Conservation (phyloP, 2,329 filamentous ascomycete genomes). For the Cladosporium sp. region DNA sequence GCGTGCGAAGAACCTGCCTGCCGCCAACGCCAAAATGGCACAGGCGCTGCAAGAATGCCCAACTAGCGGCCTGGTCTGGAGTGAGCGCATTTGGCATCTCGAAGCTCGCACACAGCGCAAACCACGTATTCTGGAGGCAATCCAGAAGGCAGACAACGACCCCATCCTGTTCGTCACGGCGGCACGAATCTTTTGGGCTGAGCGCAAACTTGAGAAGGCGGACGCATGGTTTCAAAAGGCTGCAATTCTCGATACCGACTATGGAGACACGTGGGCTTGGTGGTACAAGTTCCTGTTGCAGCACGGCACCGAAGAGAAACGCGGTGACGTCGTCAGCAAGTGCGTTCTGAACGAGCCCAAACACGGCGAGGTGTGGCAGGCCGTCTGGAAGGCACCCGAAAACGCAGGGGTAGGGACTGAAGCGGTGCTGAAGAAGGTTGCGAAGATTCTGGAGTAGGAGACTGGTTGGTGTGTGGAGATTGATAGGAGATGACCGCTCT, state of each 20-base stretch:
- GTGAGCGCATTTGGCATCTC: constrained; percentile 90
- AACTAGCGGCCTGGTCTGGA: constrained; percentile 80
- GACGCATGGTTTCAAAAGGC: constrained; percentile 98
- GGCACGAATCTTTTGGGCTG: constrained; percentile 91
- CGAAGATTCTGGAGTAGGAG: constrained; percentile 46
- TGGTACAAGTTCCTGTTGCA: constrained; percentile 90
- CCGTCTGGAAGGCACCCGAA: constrained; percentile 74
- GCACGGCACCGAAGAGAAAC: constrained; percentile 93
- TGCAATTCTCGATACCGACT: constrained; percentile 75
- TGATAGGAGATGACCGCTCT: neutral
- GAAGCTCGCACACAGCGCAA: constrained; percentile 89
- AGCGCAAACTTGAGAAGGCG: constrained; percentile 86
- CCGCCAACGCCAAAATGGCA: constrained; percentile 90
- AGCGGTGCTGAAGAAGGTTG: constrained; percentile 76
- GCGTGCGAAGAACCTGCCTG: constrained; percentile 71
- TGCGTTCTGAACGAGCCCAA: constrained; percentile 77
- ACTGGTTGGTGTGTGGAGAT: neutral
- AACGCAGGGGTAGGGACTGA: constrained; percentile 70
- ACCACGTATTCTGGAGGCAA: constrained; percentile 82
- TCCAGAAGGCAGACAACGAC: constrained; percentile 95
- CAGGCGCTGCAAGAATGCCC: constrained; percentile 87
- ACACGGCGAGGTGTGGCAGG: constrained; percentile 90
- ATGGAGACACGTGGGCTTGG: constrained; percentile 95
- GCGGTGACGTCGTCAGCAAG: constrained; percentile 73
- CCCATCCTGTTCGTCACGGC: constrained; percentile 83